phyloP scores from a whole-genome alignment of 306 rosid species.

The Medicago arabica region DNA sequence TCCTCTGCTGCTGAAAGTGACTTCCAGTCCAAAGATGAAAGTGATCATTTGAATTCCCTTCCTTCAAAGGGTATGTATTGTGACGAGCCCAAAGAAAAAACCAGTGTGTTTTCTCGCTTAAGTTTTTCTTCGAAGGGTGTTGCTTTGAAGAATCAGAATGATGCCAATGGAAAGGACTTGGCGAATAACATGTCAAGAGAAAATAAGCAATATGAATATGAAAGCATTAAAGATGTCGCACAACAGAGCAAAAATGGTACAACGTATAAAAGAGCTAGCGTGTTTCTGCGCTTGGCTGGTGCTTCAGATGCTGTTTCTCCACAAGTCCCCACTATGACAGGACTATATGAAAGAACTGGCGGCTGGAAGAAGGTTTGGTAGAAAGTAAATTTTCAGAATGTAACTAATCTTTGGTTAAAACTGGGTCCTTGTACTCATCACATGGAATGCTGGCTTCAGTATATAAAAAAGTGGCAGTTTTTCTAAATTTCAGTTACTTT shows the following conservation, averaged over 20 bases:
- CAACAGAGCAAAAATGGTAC: conserved; percentile 3
- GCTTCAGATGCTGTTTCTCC: conserved; percentile 25
- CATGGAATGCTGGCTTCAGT: neutral
- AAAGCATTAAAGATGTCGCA: conserved; percentile 15
- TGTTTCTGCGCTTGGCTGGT: conserved; percentile 43
- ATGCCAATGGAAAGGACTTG: conserved; percentile 7
- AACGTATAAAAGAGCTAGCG: conserved; percentile 33
- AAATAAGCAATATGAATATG: neutral
- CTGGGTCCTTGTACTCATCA: neutral
- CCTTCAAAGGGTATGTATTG: conserved; percentile 38
- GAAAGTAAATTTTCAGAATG: too few relatives aligned
- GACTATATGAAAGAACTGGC: conserved; percentile 20
- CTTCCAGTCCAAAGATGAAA: conserved; percentile 31
- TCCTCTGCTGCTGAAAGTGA: conserved; percentile 12
- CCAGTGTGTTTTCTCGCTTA: conserved; percentile 57
- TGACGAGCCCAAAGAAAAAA: conserved; percentile 28
- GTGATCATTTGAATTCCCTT: neutral
- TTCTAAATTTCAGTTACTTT: neutral
- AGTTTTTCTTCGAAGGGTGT: conserved; percentile 28
- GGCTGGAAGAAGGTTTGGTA: conserved; percentile 25
- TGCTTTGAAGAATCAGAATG: conserved; percentile 24
- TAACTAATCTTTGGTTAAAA: too few relatives aligned
- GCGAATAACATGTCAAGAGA: neutral
- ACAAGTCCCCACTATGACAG: conserved; percentile 14
- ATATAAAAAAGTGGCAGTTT: neutral